Evolutionary conservation across 768 basidiomycete species (phyloP), one percentile per base, ranked within the genome.

Genomic region (Amanita inopinata): DNA sequence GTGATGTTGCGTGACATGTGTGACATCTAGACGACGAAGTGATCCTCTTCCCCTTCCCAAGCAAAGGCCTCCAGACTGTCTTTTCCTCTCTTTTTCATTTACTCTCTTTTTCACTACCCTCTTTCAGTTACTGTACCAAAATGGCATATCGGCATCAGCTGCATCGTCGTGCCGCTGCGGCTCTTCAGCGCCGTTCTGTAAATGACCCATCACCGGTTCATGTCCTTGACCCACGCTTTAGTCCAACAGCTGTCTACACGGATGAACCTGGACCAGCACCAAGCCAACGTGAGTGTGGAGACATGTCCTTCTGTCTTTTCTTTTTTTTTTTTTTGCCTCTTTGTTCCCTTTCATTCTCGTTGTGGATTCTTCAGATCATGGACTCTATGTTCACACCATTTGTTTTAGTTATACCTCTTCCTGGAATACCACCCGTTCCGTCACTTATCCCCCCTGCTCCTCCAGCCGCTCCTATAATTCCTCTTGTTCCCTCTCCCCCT

Each of bases 41-140:
- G 27, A 28, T 7, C 7, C n/a, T 28, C 27, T 28, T 7, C 7
- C n/a, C 27, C n/a, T 28, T 7, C 27, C 27, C 27, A 28, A n/a
- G 27, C 27, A 28, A 7, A 7, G 7, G 27, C n/a, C 27, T 7
- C 7, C n/a, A 7, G 27, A 7, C n/a, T 28, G 7, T 28, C 27
- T 28, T 28, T 28, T 28, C 7, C 27, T 28, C 38, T 39, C 24
- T 22, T 27, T 31, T 44, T 27, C 25, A 1, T 43, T 30, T 17
- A 44, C 43, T 18, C 27, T 44, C 43, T 8, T 43, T 43, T 34
- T 43, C 23, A 3, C 33, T 14, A 34, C 25, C 23, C 11, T 24
- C 32, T 40, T 6, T 42, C 25, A 17, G 30, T 40, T 30, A 25
- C 17, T 12, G 15, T 22, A 11, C n/a, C 5, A 37, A 25, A 18